These are phyloP conservation scores for Ascochyta fabae DNA, from an alignment of 2,329 filamentous ascomycete species.

Conservation along the genomic window DNA sequence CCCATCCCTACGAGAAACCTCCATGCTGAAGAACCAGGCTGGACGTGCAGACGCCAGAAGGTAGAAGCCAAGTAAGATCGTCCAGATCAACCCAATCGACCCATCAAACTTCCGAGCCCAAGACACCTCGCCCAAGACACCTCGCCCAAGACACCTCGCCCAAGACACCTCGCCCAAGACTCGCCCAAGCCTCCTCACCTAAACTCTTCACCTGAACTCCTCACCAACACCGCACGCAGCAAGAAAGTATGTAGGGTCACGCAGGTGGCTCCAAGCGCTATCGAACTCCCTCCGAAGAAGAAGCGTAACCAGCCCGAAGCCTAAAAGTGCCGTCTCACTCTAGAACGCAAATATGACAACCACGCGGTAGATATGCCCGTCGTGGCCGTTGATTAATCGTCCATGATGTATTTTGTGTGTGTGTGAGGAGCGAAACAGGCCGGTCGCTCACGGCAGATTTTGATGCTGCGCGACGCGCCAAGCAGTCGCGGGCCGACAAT, in stretches of 20 bases:
- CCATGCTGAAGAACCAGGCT: too few relatives aligned
- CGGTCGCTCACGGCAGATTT: conserved; percentile 21
- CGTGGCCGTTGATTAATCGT: conserved; percentile 56
- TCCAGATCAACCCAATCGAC: too few relatives aligned
- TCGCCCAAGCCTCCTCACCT: too few relatives aligned
- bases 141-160: too few relatives aligned
- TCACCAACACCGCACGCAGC: too few relatives aligned
- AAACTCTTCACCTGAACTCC: too few relatives aligned
- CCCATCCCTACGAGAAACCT: too few relatives aligned
- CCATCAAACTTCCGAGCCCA: too few relatives aligned
- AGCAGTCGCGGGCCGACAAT: conserved; percentile 17
- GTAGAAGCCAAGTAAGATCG: too few relatives aligned
- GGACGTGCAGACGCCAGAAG: too few relatives aligned
- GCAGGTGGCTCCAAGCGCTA: conserved; percentile 47
- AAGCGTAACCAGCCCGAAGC: conserved; percentile 39
- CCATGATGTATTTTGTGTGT: conserved; percentile 45
- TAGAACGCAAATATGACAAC: conserved; percentile 57
- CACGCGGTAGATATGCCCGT: conserved; percentile 41
- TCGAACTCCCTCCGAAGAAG: conserved; percentile 30
- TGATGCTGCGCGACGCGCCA: conserved; percentile 20
- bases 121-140: too few relatives aligned
- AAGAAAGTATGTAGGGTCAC: conserved; percentile 42
- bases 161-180: too few relatives aligned
- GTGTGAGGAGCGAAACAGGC: conserved; percentile 39
- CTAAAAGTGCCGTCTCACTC: conserved; percentile 48